Conservation (phyloP, 2,329 filamentous ascomycete species). For the Ophiocordyceps polyrhachis-furcata region DNA sequence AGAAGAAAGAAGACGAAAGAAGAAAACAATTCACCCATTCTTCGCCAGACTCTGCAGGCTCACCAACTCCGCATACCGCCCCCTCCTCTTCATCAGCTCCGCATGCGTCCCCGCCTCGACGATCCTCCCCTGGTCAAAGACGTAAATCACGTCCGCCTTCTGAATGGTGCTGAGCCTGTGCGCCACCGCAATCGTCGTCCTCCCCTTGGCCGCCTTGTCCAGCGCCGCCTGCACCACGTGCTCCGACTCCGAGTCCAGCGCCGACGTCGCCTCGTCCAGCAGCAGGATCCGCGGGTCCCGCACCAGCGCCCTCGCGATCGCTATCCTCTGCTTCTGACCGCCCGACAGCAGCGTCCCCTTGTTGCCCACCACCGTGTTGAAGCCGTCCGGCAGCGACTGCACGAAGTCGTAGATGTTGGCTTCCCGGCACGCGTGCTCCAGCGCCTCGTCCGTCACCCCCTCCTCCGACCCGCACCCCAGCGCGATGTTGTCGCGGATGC, state of each 20-base stretch:
- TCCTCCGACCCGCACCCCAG: slow-evolving; percentile 39
- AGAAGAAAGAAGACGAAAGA: not conserved
- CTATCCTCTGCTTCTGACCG: slow-evolving; percentile 54
- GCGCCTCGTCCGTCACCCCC: slow-evolving; percentile 28
- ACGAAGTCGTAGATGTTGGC: slow-evolving; percentile 59
- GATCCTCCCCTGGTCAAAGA: slow-evolving; percentile 46
- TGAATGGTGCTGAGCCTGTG: slow-evolving; percentile 62
- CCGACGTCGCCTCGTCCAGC: slow-evolving; percentile 55
- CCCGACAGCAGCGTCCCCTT: slow-evolving; percentile 48
- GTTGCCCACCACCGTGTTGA: slow-evolving; percentile 48
- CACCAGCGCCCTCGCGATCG: slow-evolving; percentile 50
- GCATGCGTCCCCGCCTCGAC: slow-evolving; percentile 34
- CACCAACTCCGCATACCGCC: slow-evolving; percentile 40
- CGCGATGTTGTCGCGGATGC: slow-evolving; percentile 50
- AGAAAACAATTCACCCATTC: slow-evolving; percentile 9
- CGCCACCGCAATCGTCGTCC: slow-evolving; percentile 58
- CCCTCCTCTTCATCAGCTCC: slow-evolving; percentile 31
- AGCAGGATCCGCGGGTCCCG: slow-evolving; percentile 45
- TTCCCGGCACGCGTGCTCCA: slow-evolving; percentile 35
- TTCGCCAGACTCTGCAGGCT: slow-evolving; percentile 56
- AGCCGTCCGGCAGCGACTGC: slow-evolving; percentile 44
- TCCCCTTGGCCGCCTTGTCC: slow-evolving; percentile 38
- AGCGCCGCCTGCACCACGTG: slow-evolving; percentile 48
- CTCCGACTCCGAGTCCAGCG: slow-evolving; percentile 45
- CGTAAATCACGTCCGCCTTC: slow-evolving; percentile 64